phyloP scores from a whole-genome alignment of 345 rosid genomes.

The Lepidium aucheri region DNA sequence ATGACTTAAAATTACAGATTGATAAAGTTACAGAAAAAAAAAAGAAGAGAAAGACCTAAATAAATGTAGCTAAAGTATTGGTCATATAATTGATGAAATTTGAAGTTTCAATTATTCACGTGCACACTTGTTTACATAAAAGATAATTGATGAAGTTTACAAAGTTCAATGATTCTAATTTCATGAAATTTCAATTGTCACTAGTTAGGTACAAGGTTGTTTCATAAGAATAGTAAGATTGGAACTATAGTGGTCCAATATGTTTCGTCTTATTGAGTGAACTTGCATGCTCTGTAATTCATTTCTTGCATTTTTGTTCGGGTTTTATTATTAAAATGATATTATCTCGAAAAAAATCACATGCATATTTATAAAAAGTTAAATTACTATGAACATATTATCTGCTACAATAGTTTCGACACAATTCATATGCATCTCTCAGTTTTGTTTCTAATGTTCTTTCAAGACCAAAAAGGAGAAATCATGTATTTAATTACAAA shows the following conservation, averaged over 20 bases:
- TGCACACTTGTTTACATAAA: neutral
- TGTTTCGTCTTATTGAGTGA: slow-evolving; percentile 15
- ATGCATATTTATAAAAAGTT: neutral
- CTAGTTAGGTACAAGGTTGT: slow-evolving; percentile 21
- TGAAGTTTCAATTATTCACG: neutral
- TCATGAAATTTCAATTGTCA: slow-evolving; percentile 7
- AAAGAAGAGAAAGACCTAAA: neutral
- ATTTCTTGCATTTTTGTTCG: neutral
- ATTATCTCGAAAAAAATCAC: neutral
- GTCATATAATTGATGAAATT: neutral
- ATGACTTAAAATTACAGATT: neutral
- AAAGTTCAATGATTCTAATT: neutral
- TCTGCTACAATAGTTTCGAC: neutral
- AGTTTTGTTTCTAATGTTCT: neutral
- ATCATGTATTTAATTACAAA: too few relatives aligned
- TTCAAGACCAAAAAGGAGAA: neutral
- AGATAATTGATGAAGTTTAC: neutral
- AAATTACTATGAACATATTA: too few relatives aligned
- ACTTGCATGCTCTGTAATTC: neutral
- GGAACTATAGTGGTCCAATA: slow-evolving; percentile 17
- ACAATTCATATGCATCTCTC: neutral
- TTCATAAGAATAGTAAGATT: slow-evolving; percentile 20
- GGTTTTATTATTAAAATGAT: neutral
- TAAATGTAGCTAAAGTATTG: too few relatives aligned
- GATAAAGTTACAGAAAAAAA: neutral